Percentiles rank a stretch among this genome's conserved stretches.
These are phyloP conservation scores for Suillus fuscotomentosus DNA, from an alignment of 768 basidiomycete genomes.

Conservation along the genomic window DNA sequence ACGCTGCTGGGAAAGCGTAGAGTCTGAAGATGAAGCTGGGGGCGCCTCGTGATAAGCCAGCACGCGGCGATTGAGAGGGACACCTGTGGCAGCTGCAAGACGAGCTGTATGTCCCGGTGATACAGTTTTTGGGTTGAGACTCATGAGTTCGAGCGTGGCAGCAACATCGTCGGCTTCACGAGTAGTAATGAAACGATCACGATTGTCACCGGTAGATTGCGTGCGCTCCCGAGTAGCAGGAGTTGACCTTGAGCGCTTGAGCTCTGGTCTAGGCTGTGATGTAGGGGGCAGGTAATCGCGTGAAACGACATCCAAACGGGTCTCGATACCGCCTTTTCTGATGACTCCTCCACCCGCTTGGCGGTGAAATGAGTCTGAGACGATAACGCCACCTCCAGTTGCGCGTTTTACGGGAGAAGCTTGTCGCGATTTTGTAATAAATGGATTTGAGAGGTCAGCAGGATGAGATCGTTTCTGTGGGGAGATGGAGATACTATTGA, in stretches of 20 bases:
- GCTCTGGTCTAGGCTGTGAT: slow-evolving; percentile 45
- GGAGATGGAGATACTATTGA: slow-evolving; percentile 37
- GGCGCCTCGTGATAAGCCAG: slow-evolving; percentile 89
- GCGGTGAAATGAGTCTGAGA: slow-evolving; percentile 53
- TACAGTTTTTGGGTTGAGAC: slow-evolving; percentile 52
- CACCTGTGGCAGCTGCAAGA: slow-evolving; percentile 71
- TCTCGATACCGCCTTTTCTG: slow-evolving; percentile 75
- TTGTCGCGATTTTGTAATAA: slow-evolving; percentile 54
- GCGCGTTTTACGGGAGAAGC: slow-evolving; percentile 67
- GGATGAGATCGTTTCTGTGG: slow-evolving; percentile 30
- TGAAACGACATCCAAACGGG: slow-evolving; percentile 73
- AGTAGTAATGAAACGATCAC: slow-evolving; percentile 74
- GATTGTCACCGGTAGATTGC: slow-evolving; percentile 35
- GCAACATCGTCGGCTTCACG: slow-evolving; percentile 54
- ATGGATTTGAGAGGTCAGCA: slow-evolving; percentile 62
- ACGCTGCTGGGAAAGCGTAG: slow-evolving; percentile 71
- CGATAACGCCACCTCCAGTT: slow-evolving; percentile 43
- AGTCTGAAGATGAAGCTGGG: slow-evolving; percentile 73
- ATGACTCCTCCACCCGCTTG: slow-evolving; percentile 70
- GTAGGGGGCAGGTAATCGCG: slow-evolving; percentile 71
- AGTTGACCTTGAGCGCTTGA: slow-evolving; percentile 73
- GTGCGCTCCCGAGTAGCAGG: slow-evolving; percentile 49
- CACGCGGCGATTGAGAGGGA: slow-evolving; percentile 77
- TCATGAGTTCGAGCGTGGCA: slow-evolving; percentile 63
- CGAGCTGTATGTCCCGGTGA: slow-evolving; percentile 81